Conservation (phyloP, 192 early-diverging fungal genomes). For the Diversispora eburnea region DNA sequence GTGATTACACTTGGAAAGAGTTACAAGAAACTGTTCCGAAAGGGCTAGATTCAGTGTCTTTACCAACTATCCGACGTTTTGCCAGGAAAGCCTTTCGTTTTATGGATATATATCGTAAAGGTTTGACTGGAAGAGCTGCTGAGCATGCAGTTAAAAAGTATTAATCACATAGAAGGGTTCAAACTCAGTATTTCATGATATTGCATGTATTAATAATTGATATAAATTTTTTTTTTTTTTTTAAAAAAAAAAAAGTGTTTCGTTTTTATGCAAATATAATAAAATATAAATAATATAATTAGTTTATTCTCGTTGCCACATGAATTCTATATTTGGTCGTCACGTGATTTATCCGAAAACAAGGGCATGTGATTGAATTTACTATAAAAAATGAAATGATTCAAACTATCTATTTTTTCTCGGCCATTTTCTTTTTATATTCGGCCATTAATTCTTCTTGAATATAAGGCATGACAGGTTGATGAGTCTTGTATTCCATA, state of each 20-base stretch:
- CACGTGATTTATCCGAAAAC: too few relatives aligned
- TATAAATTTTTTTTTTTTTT: too few relatives aligned
- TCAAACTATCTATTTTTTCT: constrained; percentile 28
- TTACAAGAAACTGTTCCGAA: constrained; percentile 25
- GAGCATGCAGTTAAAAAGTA: constrained; percentile 15
- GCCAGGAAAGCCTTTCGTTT: constrained; percentile 23
- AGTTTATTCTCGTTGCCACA: too few relatives aligned
- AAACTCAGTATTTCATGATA: not conserved
- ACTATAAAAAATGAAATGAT: not conserved
- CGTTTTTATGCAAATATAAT: too few relatives aligned
- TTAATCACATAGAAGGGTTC: not conserved
- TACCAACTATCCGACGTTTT: constrained; percentile 25
- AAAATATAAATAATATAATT: too few relatives aligned
- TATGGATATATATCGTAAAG: constrained; percentile 10
- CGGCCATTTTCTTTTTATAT: constrained; percentile 62
- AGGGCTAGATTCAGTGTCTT: constrained; percentile 26
- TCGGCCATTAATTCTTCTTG: constrained; percentile 87
- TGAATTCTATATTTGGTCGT: too few relatives aligned
- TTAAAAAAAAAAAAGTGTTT: too few relatives aligned
- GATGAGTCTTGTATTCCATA: constrained; percentile 94
- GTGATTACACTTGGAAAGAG: constrained; percentile 31
- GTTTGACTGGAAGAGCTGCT: not conserved
- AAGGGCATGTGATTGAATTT: not conserved
- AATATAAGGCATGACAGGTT: constrained; percentile 69
- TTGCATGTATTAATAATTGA: too few relatives aligned